Base-by-base conservation (phyloP, 1,284 basidiomycete species). In the Phellopilus nigrolimitatus region DNA sequence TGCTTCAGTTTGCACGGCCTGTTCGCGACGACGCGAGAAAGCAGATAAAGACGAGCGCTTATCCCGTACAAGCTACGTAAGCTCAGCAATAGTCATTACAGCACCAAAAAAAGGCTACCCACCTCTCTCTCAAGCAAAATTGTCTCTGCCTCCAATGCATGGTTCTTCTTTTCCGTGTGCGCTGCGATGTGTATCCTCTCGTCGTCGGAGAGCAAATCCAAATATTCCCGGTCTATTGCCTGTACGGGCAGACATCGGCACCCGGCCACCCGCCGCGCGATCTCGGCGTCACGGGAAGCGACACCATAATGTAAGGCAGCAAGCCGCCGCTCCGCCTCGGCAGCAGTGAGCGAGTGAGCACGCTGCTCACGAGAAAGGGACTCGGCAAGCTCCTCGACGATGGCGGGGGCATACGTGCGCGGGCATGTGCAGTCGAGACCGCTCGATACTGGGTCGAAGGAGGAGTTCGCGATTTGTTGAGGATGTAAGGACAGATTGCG, bases 241-340 rank as follows among this genome's bases (percentile, higher is more conserved):
- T 17, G 30, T 30, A 30, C 21, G 2, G 46, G 36, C 6, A 36
- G 33, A 30, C 49, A 52, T 10, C 25, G 54, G 42, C 49, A 52
- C 22, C 15, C 25, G 19, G 45, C 46, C 13, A 5, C 24, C 15
- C 44, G 40, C 6, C 39, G 39, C 21, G 49, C 74, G 3, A 83
- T 66, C 54, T 80, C 76, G 0, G 73, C 72, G 38, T 83, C 82
- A 19, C 80, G 70, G 4, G 71, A 70, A 0, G 80, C 77, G 3
- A 84, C 62, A 59, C 75, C 74, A 0, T 80, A 77, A 49, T 77
- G 71, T 2, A 84, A 68, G 8, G 67, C 62, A 5, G 71, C 61
- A 30, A 79, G 71, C 39, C 71, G 70, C 1, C 65, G 59, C 47
- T 76, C 74, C 0, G 71, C 68, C 6, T 66, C 61, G 33, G 70